phyloP scores from a whole-genome alignment of 2,329 filamentous ascomycete genomes.

The Kalmusia sp. region DNA sequence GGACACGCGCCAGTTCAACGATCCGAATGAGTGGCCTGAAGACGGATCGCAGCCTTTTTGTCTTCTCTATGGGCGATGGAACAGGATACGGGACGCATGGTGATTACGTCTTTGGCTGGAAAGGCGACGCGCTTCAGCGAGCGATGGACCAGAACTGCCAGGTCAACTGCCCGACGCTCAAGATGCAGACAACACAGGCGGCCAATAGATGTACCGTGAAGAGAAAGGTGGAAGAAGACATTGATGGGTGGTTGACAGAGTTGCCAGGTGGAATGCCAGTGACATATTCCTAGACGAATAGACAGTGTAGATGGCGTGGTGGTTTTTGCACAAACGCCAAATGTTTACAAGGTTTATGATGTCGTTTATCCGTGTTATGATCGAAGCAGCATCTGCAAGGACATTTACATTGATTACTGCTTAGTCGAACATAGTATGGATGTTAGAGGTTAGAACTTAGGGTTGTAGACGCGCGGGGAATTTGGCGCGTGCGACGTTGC shows the following conservation, averaged over 20 bases:
- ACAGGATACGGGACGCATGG: slow-evolving; percentile 23
- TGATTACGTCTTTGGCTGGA: slow-evolving; percentile 21
- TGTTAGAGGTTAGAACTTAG: too few species aligned
- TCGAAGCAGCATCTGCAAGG: too few species aligned
- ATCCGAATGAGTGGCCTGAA: slow-evolving; percentile 20
- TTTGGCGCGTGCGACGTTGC: too few species aligned
- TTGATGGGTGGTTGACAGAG: slow-evolving; percentile 17
- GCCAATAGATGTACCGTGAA: slow-evolving; percentile 24
- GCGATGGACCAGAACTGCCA: slow-evolving; percentile 18
- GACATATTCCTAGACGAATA: too few species aligned
- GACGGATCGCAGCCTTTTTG: slow-evolving; percentile 27
- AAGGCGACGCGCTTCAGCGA: slow-evolving; percentile 17
- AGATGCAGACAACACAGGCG: slow-evolving; percentile 20
- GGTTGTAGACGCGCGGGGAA: too few species aligned
- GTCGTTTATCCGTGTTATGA: too few species aligned
- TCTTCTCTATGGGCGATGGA: slow-evolving; percentile 19
- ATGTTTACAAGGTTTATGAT: too few species aligned
- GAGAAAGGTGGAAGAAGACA: slow-evolving; percentile 21
- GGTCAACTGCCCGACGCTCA: slow-evolving; percentile 17
- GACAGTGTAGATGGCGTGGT: too few species aligned
- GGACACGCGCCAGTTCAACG: slow-evolving; percentile 24
- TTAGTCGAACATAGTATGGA: too few species aligned
- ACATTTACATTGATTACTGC: too few species aligned
- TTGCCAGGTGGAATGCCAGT: neutral
- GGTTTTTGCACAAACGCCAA: too few species aligned